Evolutionary conservation across 2,329 filamentous ascomycete species (phyloP).

Genomic region (Fusarium sp.): DNA sequence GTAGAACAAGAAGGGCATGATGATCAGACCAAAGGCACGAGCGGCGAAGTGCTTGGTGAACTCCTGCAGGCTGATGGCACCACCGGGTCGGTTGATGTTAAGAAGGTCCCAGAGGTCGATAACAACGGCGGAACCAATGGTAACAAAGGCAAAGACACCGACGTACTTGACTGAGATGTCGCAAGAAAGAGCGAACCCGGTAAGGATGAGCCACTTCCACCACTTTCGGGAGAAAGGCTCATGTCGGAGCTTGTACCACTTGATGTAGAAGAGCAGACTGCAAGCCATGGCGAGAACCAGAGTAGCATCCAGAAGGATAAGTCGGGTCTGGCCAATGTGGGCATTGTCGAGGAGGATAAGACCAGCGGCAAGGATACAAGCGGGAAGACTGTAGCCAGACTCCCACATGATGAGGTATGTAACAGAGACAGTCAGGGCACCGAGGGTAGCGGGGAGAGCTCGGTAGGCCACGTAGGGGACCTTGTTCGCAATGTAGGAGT

Average conservation of each 20-base stretch:
- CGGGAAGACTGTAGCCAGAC: slow-evolving; percentile 95
- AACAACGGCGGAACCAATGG: slow-evolving; percentile 90
- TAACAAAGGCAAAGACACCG: slow-evolving; percentile 95
- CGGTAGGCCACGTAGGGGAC: slow-evolving; percentile 97
- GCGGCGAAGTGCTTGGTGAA: slow-evolving; percentile 93
- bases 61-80: slow-evolving; percentile 79
- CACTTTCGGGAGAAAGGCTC: slow-evolving; percentile 92
- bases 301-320: slow-evolving; percentile 95
- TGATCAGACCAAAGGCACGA: slow-evolving; percentile 84
- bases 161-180: slow-evolving; percentile 99
- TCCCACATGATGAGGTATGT: slow-evolving; percentile 99
- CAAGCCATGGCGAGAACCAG: slow-evolving; percentile 96
- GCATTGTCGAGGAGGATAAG: slow-evolving; percentile 96
- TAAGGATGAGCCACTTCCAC: slow-evolving; percentile 99
- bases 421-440: slow-evolving; percentile 92
- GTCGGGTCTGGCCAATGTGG: slow-evolving; percentile 93
- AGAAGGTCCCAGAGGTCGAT: slow-evolving; percentile 97
- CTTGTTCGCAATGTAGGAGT: slow-evolving; percentile 96
- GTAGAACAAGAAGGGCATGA: slow-evolving; percentile 97
- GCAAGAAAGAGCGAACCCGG: slow-evolving; percentile 93
- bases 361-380: slow-evolving; percentile 85
- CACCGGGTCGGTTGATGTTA: slow-evolving; percentile 85
- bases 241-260: slow-evolving; percentile 96
- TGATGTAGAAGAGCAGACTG: slow-evolving; percentile 92
- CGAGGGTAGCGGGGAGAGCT: slow-evolving; percentile 89